Evolutionary conservation across 139 green algal species (phyloP), one percentile per base, ranked within the genome.

Genomic region (Volvox africanus): DNA sequence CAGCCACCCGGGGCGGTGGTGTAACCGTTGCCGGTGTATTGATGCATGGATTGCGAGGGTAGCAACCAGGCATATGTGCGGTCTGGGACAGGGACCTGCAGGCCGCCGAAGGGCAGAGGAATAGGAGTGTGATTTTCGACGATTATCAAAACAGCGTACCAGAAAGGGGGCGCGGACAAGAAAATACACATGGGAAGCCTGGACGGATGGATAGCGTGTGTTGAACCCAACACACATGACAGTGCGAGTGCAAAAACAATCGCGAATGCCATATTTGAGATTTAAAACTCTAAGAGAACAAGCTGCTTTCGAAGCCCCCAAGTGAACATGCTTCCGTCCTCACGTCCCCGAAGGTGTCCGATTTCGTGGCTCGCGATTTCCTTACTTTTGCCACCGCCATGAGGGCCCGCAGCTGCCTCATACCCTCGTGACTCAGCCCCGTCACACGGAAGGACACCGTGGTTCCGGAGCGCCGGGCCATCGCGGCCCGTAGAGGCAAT

Each of bases 31-130:
- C 22, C 68, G 83, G 36, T 61, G 12, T 6, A 18, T 13, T 65
- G 11, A 21, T 80, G 83, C 67, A 80, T 71, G 24, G 69, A 82
- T 30, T 71, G 44, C 0, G 69, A 82, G 28, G 85, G 85, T 30
- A 89, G 85, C 24, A 89, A 68, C 85, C 85, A 89, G 69, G 85
- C 85, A 68, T 89, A 89, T 68, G 69, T 61, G 69, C 85, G 85
- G 28, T 89, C 85, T 2, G 85, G 85, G 37, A 89, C 69, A 71
- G 85, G 85, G 5, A 89, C 85, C 85, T 89, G 85, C 36, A 69
- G 26, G 32, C 9, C 28, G 55, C 44, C 44, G 44, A 55, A 55
- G 9, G n/a, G n/a, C n/a, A n/a, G n/a, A n/a, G n/a, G n/a, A n/a
- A n/a, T n/a, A n/a, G n/a, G n/a, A n/a, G n/a, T n/a, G n/a, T n/a